Conservation (phyloP, 345 rosid species). For the Eucalyptus camaldulensis region DNA sequence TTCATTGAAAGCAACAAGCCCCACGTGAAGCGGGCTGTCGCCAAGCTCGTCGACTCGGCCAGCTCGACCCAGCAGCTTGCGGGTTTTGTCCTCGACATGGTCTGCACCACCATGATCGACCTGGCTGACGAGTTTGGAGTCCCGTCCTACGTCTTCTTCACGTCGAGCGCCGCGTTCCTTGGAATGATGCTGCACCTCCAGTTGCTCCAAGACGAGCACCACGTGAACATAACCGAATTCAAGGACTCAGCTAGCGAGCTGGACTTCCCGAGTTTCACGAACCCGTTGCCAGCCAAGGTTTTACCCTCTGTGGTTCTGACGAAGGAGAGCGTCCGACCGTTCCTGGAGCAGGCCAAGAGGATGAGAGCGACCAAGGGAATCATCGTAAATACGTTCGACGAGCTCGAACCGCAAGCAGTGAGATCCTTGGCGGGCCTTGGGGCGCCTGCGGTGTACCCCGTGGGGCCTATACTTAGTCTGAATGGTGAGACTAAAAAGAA, state of each 20-base stretch:
- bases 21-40: not conserved
- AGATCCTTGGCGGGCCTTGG: not conserved
- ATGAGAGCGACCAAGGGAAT: constrained; percentile 15
- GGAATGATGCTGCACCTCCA: constrained; percentile 2
- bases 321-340: not conserved
- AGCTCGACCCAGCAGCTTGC: not conserved
- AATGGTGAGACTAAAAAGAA: not conserved
- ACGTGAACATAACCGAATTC: not conserved
- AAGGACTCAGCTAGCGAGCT: constrained; percentile 7
- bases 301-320: constrained; percentile 6
- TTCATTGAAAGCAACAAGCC: not conserved
- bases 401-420: constrained; percentile 18
- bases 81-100: constrained; percentile 16
- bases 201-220: not conserved
- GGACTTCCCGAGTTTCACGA: constrained; percentile 6
- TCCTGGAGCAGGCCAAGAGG: not conserved
- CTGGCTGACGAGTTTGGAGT: constrained; percentile 14
- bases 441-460: constrained; percentile 13
- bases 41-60: not conserved
- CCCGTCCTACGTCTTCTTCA: constrained; percentile 18
- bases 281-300: constrained; percentile 16
- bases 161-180: constrained; percentile 16
- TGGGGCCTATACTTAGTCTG: constrained; percentile 38
- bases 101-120: constrained; percentile 15
- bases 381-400: constrained; percentile 17